These are phyloP conservation scores for Cornus suecica DNA, from an alignment of 148 eudicot genomes.

Conservation along the genomic window DNA sequence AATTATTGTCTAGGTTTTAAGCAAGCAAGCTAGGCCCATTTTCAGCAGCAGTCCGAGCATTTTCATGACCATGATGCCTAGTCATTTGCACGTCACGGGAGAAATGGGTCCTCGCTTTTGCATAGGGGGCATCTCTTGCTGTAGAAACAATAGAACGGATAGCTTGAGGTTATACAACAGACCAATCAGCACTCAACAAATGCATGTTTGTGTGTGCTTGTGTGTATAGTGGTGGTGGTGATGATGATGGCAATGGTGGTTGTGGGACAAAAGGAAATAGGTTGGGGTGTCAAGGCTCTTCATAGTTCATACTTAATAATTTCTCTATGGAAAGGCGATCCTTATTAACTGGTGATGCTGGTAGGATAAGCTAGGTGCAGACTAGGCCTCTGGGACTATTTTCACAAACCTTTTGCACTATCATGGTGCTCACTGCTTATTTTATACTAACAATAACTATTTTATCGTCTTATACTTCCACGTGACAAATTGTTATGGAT, in stretches of 20 bases:
- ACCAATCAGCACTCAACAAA: background rate
- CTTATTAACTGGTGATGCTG: too few relatives aligned
- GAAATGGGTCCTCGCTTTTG: conserved; percentile 76
- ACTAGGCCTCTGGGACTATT: too few relatives aligned
- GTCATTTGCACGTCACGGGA: conserved; percentile 77
- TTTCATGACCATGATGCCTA: conserved; percentile 43
- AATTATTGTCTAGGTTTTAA: conserved; percentile 15
- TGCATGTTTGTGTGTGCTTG: background rate
- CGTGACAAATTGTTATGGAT: background rate
- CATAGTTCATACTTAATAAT: background rate
- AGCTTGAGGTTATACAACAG: background rate
- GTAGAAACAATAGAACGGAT: conserved; percentile 12
- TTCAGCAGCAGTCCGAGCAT: conserved; percentile 77
- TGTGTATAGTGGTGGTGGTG: background rate
- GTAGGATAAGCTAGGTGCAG: too few relatives aligned
- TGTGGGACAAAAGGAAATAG: too few relatives aligned
- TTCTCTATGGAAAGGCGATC: too few relatives aligned
- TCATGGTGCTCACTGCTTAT: background rate
- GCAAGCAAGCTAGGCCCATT: conserved; percentile 84
- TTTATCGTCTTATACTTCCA: background rate
- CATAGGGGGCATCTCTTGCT: conserved; percentile 92
- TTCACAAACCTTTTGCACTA: too few relatives aligned
- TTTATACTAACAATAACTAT: background rate
- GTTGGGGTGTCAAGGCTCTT: background rate
- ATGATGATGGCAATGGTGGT: background rate